Base-by-base conservation (phyloP, 768 basidiomycete genomes). In the Leccinum barrowsii region DNA sequence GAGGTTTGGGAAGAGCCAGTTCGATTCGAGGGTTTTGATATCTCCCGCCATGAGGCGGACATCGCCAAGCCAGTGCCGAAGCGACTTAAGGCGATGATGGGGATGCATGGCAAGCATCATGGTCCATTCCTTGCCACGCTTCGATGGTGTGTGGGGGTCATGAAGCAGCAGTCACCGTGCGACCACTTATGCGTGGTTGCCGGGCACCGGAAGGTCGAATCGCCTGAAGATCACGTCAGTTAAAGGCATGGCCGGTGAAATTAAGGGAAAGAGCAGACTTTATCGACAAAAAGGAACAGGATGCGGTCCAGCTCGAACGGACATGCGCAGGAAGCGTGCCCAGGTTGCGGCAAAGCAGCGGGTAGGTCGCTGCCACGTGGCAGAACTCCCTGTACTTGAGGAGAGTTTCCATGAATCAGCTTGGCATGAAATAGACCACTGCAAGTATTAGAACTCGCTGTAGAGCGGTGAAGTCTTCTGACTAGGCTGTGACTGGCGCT, bases 61-160 rank as follows among this genome's bases (percentile, higher is more conserved):
- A 70, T 65, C 70, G 69, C 67, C 69, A 67, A 64, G 44, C 40
- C 24, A 59, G 44, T 68, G 46, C 58, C 65, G 69, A 70, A 65
- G 59, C 63, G 69, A 68, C 61, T 28, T 55, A 60, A 52, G 67
- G 69, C 69, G 70, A 63, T 71, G 69, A 66, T 0, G 55, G 59
- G 58, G 59, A 35, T 54, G 63, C 69, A 58, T 61, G 62, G 44
- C 4, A 56, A 61, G 67, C 61, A 61, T 67, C 60, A 67, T 46
- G 15, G 48, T 62, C 50, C 69, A 67, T 69, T 67, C 70, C 59
- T 42, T 61, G 64, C 65, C 69, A 70, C 59, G 70, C 70, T 64
- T 66, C 55, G 60, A 68, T 11, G 55, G 62, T 64, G 66, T 58
- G 62, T 62, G 66, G 63, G 56, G 63, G 57, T 57, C 63, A 59